phyloP scores from a whole-genome alignment of 306 rosid species.

The Datisca glomerata region DNA sequence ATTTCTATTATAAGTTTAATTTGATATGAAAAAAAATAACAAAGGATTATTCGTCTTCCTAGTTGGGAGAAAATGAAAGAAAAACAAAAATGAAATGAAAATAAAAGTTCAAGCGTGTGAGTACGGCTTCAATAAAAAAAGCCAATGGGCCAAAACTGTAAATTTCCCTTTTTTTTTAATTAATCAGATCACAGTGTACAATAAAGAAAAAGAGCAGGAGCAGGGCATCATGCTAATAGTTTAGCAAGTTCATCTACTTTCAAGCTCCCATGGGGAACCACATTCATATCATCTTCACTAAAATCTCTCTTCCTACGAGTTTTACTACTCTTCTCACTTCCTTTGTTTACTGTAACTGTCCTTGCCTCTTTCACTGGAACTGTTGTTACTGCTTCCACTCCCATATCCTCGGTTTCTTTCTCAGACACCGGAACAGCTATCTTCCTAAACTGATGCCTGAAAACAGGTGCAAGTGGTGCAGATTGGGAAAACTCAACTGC shows the following conservation, averaged over 20 bases:
- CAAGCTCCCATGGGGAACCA: conserved; percentile 70
- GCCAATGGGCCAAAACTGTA: too few species aligned
- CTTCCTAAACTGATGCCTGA: conserved; percentile 28
- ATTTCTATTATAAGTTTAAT: too few species aligned
- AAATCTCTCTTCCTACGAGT: conserved; percentile 27
- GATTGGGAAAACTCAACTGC: conserved; percentile 53
- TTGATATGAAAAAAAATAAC: too few species aligned
- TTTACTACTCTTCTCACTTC: conserved; percentile 33
- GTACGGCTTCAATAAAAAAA: too few species aligned
- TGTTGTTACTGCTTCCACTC: conserved; percentile 16
- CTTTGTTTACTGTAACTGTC: conserved; percentile 13
- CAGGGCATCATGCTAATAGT: conserved; percentile 41
- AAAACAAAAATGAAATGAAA: too few species aligned
- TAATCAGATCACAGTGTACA: too few species aligned
- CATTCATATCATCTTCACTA: conserved; percentile 30
- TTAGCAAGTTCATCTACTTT: conserved; percentile 84
- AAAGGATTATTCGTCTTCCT: too few species aligned
- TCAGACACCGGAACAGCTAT: conserved; percentile 12
- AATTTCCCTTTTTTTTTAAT: too few species aligned
- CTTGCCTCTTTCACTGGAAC: conserved; percentile 16
- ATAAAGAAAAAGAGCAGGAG: too few species aligned
- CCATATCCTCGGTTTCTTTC: conserved; percentile 19
- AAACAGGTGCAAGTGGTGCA: conserved; percentile 60
- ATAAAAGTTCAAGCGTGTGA: too few species aligned
- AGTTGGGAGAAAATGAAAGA: too few species aligned